Evolutionary conservation across 1,284 basidiomycete genomes (phyloP).

Genomic region (Coriolopsis trogii): DNA sequence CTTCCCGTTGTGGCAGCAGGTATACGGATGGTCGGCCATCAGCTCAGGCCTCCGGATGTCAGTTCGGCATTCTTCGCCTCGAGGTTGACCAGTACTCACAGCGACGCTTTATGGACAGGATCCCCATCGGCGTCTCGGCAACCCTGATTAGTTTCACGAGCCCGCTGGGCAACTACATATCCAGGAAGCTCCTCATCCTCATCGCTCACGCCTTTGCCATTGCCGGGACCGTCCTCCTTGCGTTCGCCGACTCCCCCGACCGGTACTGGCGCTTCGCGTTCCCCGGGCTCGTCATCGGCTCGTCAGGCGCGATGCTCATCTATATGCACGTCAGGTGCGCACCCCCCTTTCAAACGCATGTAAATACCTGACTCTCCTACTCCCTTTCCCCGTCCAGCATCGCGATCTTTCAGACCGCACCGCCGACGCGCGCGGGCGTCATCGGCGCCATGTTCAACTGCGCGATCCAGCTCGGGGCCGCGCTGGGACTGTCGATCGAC

Average conservation of each 20-base stretch:
- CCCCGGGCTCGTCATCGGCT: conserved; percentile 46
- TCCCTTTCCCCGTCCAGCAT: conserved; percentile 21
- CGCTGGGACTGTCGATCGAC: conserved; percentile 30
- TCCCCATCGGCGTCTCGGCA: conserved; percentile 35
- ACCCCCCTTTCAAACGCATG: background rate
- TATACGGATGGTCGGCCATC: conserved; percentile 39
- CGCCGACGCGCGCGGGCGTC: conserved; percentile 31
- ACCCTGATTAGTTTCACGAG: conserved; percentile 37
- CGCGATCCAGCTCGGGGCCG: conserved; percentile 35
- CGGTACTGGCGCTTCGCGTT: conserved; percentile 44
- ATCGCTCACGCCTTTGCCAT: conserved; percentile 37
- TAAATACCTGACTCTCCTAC: background rate
- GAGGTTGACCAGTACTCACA: background rate
- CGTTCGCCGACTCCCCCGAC: conserved; percentile 35
- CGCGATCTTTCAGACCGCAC: conserved; percentile 33
- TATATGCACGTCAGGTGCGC: conserved; percentile 30
- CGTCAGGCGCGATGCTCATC: conserved; percentile 34
- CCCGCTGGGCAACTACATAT: conserved; percentile 32
- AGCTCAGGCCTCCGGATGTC: conserved; percentile 37
- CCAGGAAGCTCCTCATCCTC: conserved; percentile 42
- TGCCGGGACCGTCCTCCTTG: conserved; percentile 39
- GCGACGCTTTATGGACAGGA: background rate
- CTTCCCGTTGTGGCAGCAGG: conserved; percentile 40
- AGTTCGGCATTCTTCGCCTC: conserved; percentile 1
- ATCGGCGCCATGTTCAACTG: conserved; percentile 37